Conservation (phyloP, 768 basidiomycete species). For the Amanita polypyramis region DNA sequence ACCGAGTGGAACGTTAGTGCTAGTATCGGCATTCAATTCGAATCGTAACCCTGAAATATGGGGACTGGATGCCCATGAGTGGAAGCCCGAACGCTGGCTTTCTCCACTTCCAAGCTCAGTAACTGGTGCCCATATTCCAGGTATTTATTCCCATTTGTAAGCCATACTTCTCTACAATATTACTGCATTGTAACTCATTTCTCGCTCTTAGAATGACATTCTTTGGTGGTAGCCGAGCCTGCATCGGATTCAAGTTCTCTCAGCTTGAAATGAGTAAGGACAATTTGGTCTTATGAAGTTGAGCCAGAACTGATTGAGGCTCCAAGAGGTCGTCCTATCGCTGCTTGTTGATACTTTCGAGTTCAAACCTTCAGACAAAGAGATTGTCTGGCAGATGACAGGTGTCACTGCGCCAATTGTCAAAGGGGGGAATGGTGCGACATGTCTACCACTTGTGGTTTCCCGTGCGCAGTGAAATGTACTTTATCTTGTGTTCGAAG, state of each 20-base stretch:
- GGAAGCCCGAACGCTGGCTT: slow-evolving; percentile 27
- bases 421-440: not conserved
- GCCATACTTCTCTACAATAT: slow-evolving; percentile 9
- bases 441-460: slow-evolving; percentile 1
- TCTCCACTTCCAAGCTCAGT: not conserved
- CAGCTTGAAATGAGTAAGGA: slow-evolving; percentile 28
- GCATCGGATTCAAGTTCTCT: slow-evolving; percentile 29
- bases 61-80: slow-evolving; percentile 23
- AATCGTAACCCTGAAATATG: slow-evolving; percentile 20
- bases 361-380: slow-evolving; percentile 5
- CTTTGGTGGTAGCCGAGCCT: slow-evolving; percentile 21
- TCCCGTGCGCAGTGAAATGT: no score
- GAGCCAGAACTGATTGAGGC: not conserved
- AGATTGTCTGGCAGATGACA: slow-evolving; percentile 7
- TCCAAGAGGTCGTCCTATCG: slow-evolving; percentile 15
- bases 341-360: slow-evolving; percentile 11
- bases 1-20: slow-evolving; percentile 14
- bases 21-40: slow-evolving; percentile 14
- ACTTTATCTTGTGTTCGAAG: no score
- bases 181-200: slow-evolving; percentile 16
- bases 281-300: not conserved
- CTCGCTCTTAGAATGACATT: slow-evolving; percentile 22
- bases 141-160: slow-evolving; percentile 22
- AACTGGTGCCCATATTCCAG: slow-evolving; percentile 19
- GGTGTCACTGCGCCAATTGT: slow-evolving; percentile 3